Percentiles rank a stretch among this genome's conserved stretches.
phyloP scores from a whole-genome alignment of 441 rosid species.

The Aleurites moluccanus region DNA sequence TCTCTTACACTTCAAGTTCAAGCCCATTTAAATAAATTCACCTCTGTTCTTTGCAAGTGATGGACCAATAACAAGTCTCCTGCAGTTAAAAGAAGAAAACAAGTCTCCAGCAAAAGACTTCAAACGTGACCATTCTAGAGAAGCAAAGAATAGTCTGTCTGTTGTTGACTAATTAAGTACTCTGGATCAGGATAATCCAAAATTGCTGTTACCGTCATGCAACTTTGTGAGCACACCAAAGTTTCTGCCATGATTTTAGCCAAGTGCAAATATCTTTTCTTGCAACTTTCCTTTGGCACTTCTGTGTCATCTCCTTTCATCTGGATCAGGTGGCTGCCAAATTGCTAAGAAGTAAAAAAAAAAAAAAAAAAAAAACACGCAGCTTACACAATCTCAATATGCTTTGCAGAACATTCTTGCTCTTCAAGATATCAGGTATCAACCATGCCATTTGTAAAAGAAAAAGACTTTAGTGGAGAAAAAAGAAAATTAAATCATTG shows the following conservation, averaged over 20 bases:
- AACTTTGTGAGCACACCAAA: background rate
- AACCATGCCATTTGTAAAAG: background rate
- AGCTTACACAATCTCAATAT: background rate
- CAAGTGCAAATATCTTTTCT: background rate
- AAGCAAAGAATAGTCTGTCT: conserved; percentile 33
- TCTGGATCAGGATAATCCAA: conserved; percentile 83
- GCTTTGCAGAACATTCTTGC: background rate
- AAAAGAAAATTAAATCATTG: background rate
- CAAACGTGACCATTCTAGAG: conserved; percentile 57
- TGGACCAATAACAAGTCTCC: conserved; percentile 53
- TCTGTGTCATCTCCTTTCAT: background rate
- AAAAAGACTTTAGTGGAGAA: background rate
- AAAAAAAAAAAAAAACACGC: background rate
- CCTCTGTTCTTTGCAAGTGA: conserved; percentile 57
- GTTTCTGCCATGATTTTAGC: background rate
- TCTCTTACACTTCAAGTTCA: too few species aligned
- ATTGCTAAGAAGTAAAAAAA: background rate
- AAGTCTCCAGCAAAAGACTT: too few species aligned
- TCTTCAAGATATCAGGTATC: background rate
- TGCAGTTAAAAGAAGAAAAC: too few species aligned
- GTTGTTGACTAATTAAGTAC: conserved; percentile 32
- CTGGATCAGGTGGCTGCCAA: too few species aligned
- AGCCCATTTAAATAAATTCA: conserved; percentile 73
- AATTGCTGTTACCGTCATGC: background rate
- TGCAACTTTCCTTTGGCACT: background rate